These are phyloP conservation scores for Naganishia kalamii DNA, from an alignment of 768 basidiomycete genomes.

Conservation along the genomic window DNA sequence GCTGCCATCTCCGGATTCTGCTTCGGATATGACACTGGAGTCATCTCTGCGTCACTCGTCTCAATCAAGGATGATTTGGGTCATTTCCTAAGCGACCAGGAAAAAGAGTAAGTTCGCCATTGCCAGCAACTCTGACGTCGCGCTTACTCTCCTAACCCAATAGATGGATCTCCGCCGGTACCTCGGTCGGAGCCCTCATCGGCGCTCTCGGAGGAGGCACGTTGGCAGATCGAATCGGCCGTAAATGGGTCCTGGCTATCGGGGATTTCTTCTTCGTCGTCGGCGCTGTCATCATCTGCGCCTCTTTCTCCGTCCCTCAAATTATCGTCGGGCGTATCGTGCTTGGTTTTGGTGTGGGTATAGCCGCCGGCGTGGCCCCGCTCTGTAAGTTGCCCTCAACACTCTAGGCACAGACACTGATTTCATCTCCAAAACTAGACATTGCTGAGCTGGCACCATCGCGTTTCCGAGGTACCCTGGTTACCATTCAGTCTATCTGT, in stretches of 20 bases:
- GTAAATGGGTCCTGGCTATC: constrained; percentile 36
- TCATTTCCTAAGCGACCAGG: constrained; percentile 25
- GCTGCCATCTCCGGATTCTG: constrained; percentile 36
- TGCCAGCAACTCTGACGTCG: neutral
- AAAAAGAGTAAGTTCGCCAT: constrained; percentile 26
- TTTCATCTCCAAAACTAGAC: neutral
- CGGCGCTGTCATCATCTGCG: constrained; percentile 22
- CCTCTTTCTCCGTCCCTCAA: constrained; percentile 18
- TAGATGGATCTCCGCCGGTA: constrained; percentile 31
- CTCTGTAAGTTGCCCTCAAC: neutral
- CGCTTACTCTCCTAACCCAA: neutral
- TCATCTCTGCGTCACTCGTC: constrained; percentile 31
- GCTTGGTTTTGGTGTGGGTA: constrained; percentile 22
- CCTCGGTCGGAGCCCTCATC: constrained; percentile 31
- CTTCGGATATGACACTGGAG: constrained; percentile 37
- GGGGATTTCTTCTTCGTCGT: constrained; percentile 26
- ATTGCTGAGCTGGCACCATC: constrained; percentile 19
- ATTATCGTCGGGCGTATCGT: constrained; percentile 23
- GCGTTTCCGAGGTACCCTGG: constrained; percentile 25
- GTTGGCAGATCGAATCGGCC: constrained; percentile 32
- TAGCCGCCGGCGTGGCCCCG: constrained; percentile 18
- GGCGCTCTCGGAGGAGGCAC: constrained; percentile 29
- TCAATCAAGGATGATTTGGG: constrained; percentile 34
- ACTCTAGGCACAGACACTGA: neutral
- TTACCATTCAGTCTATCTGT: constrained; percentile 35